A percentile compares a stretch with the other conserved stretches of the same genome.
These are phyloP conservation scores for Fusarium ambrosium DNA, from an alignment of 2,329 filamentous ascomycete genomes.

Conservation along the genomic window DNA sequence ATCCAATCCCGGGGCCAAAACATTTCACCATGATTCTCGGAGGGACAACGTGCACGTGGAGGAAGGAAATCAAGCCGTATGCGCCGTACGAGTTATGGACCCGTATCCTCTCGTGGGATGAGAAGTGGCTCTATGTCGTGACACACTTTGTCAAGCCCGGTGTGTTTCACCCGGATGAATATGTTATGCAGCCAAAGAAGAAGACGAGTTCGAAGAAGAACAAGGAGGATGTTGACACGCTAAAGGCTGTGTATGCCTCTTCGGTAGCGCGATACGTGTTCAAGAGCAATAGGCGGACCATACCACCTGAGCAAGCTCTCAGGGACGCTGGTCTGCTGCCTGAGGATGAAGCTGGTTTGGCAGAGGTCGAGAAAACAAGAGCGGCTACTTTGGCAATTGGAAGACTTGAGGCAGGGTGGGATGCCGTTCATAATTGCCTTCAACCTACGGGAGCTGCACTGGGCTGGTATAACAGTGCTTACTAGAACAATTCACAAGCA, in stretches of 20 bases:
- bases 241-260: neutral
- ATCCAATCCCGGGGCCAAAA: neutral
- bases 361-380: neutral
- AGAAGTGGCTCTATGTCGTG: slow-evolving; percentile 35
- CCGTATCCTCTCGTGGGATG: slow-evolving; percentile 28
- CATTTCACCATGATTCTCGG: neutral
- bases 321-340: neutral
- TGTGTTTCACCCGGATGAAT: slow-evolving; percentile 16
- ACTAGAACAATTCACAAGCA: neutral
- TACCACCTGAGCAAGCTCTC: neutral
- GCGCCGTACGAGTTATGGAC: slow-evolving; percentile 33
- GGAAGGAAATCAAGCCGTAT: slow-evolving; percentile 31
- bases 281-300: neutral
- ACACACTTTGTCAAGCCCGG: slow-evolving; percentile 29
- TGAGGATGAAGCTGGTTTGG: neutral
- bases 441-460: neutral
- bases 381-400: neutral
- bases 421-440: neutral
- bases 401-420: neutral
- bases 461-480: neutral
- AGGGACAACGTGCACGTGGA: slow-evolving; percentile 21
- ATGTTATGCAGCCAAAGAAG: slow-evolving; percentile 8
- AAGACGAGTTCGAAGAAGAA: neutral
- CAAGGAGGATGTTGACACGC: neutral
- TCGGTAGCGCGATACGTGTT: neutral